phyloP scores from a whole-genome alignment of 2,329 filamentous ascomycete genomes.

The Fonsecaea pedrosoi region DNA sequence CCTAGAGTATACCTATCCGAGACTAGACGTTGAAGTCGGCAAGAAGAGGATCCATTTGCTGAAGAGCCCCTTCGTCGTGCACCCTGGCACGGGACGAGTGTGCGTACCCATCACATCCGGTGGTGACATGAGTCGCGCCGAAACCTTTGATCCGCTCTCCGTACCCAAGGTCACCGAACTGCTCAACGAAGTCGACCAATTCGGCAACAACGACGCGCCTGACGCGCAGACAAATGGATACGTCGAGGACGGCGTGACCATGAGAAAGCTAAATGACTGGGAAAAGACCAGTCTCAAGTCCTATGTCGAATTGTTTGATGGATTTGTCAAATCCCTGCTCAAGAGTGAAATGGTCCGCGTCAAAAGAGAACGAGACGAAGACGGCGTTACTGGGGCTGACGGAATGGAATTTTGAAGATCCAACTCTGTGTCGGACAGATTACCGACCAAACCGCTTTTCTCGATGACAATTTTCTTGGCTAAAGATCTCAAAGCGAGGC shows the following conservation, averaged over 20 bases:
- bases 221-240: constrained; percentile 47
- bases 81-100: constrained; percentile 90
- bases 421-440: background rate
- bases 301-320: constrained; percentile 87
- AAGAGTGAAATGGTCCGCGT: constrained; percentile 68
- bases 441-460: background rate
- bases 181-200: constrained; percentile 84
- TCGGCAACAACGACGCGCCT: constrained; percentile 60
- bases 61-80: constrained; percentile 94
- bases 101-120: constrained; percentile 89
- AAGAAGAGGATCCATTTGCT: constrained; percentile 98
- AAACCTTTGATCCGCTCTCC: constrained; percentile 81
- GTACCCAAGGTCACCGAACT: constrained; percentile 90
- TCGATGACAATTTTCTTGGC: background rate
- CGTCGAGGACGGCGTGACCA: constrained; percentile 44
- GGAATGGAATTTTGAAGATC: constrained; percentile 68
- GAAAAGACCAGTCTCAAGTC: constrained; percentile 96
- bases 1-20: constrained; percentile 95
- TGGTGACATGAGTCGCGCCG: constrained; percentile 57
- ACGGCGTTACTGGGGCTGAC: constrained; percentile 52
- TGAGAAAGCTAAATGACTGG: constrained; percentile 74
- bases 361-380: constrained; percentile 61
- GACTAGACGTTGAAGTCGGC: constrained; percentile 94
- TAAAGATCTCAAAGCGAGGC: constrained; percentile 6
- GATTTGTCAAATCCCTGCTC: constrained; percentile 78